Base-by-base conservation (phyloP, 345 rosid genomes). In the Eucalyptus polybractea region DNA sequence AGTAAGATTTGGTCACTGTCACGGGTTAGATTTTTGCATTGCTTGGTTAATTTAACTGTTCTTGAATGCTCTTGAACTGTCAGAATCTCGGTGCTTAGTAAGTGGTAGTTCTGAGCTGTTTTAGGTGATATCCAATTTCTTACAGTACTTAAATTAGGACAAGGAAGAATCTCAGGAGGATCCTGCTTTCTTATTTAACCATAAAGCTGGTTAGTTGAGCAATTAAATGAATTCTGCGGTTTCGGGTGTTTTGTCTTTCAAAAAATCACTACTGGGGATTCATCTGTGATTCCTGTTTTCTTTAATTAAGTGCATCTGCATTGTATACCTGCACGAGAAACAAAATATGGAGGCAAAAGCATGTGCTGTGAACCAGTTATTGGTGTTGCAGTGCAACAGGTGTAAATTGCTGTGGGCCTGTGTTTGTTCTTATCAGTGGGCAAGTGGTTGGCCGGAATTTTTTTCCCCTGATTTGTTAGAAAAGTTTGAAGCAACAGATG, bases 401-500 rank as follows among this genome's bases (percentile, higher is more conserved):
- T 76, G 62, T 91, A 87, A 92, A 47, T 86, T 89, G 92, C 86
- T 89, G 96, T 93, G 93, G 93, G 93, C 91, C 92, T 93, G 87
- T 91, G 91, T 93, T 93, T 93, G 95, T 92, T 90, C 86, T 90
- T 90, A 49, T 93, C 95, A 93, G 92, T 86, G 87, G 92, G 90
- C 72, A 90, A 81, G 87, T 69, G 91, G 91, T 90, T 92, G 85
- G 88, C 80, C 86, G 88, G 87, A 81, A 90, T 88, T 93, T 91
- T 92, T 92, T 92, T 91, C 90, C 91, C 90, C 88, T 91, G 89
- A 90, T 93, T 93, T 92, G 93, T 90, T 89, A 90, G 92, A 92
- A 53, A 89, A 60, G 86, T 90, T 89, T 87, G 83, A 76, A 21
- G 83, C 47, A 37, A 76, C 83, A 37, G 83, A 40, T 76, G 83